Evolutionary conservation across 805 yeast species (phyloP).

Genomic region (Ogataea ganodermae): DNA sequence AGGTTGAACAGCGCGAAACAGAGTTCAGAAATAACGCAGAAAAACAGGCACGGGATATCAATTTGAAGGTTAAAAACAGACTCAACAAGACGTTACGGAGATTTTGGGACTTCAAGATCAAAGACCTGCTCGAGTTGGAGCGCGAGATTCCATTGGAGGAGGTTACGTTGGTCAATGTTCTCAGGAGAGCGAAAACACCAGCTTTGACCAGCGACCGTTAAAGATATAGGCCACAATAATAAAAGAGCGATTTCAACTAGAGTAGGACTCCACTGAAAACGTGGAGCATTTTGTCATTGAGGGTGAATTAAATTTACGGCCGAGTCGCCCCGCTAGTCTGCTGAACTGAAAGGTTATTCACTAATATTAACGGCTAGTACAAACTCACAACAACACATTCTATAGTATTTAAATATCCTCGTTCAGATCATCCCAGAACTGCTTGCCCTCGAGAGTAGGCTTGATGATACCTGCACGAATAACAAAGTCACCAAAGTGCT

Average conservation of each 20-base stretch:
- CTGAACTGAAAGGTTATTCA: not conserved
- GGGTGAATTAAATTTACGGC: no score
- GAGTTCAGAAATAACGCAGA: conserved; percentile 27
- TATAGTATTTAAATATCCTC: conserved; percentile 76
- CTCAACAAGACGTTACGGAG: conserved; percentile 49
- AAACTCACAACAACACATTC: no score
- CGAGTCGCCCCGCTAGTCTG: no score
- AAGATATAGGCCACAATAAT: not conserved
- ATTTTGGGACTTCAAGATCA: conserved; percentile 49
- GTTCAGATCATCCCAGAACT: conserved; percentile 91
- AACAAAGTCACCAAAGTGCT: conserved; percentile 93
- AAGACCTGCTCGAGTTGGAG: conserved; percentile 47
- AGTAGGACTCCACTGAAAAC: no score
- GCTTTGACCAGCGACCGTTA: no score
- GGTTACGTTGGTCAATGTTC: conserved; percentile 33
- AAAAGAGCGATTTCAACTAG: no score
- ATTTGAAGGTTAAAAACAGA: conserved; percentile 42
- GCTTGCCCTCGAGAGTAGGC: conserved; percentile 87
- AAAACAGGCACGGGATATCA: conserved; percentile 33
- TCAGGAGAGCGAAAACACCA: no score
- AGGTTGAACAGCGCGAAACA: conserved; percentile 20
- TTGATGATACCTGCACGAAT: conserved; percentile 85
- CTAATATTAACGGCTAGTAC: not conserved
- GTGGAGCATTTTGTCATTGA: no score
- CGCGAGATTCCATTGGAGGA: conserved; percentile 37